Evolutionary conservation across 768 basidiomycete species (phyloP), one percentile per base, ranked within the genome.

Genomic region (Hypholoma sublateritium): DNA sequence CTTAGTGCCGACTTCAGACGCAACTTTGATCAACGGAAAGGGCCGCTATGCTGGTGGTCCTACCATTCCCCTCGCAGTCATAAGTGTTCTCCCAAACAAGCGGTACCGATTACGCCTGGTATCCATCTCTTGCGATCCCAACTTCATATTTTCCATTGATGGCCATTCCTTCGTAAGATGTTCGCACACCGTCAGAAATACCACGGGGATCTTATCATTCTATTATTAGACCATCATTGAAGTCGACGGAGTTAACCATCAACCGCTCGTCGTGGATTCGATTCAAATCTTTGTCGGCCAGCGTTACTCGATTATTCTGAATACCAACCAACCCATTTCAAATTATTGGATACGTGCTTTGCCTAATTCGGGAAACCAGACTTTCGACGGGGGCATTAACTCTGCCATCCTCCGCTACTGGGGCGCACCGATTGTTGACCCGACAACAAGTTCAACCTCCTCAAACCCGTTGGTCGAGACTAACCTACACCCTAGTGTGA

Each of bases 331-430:
- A 41, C 62, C 64, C 2, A 50, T 74, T 24, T 63, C 50, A 42
- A 80, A 81, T 65, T 81, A 82, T 58, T 82, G 78, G 77, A 70
- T 77, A 43, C 68, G 74, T 9, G 71, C 73, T 0, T 61, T 70
- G 9, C 74, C 75, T 6, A 74, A 72, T 34, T 2, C 53, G 0
- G 69, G 69, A 8, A 41, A 60, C 16, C 28, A 49, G 25, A 55
- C 44, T 4, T 67, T 65, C 43, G 57, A 14, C 14, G 64, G 64
- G 17, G 82, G 82, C 17, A 59, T 80, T 19, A 85, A 82, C 65
- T 82, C 79, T 13, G 85, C 81, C 0, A 82, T 84, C 43, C 67
- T 84, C 8, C 76, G 80, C 13, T 85, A 85, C 63, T 55, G 37
- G 14, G 79, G 79, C n/a, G 80, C 79, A 0, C 59, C 70, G 0